These are phyloP conservation scores for Exophiala calicioides DNA, from an alignment of 2,329 filamentous ascomycete genomes.

Conservation along the genomic window DNA sequence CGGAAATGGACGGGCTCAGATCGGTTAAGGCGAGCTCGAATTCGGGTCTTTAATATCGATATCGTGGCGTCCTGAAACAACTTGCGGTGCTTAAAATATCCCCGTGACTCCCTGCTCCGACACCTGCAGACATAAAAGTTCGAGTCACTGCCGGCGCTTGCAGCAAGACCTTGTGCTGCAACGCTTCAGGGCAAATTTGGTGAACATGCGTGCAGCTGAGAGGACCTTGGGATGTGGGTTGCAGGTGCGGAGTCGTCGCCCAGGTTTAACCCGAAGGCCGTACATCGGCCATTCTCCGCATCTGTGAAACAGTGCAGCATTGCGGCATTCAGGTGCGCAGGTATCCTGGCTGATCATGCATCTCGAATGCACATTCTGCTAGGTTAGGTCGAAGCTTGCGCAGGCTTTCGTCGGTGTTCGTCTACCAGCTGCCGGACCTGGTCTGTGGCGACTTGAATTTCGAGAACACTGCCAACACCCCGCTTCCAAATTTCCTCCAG, in stretches of 20 bases:
- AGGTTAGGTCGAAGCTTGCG: conserved; percentile 3
- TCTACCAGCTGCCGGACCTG: conserved; percentile 67
- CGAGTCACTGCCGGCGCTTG: too few relatives aligned
- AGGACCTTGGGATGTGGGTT: conserved; percentile 4
- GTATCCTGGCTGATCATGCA: conserved; percentile 10
- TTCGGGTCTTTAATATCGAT: too few relatives aligned
- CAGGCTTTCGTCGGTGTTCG: conserved; percentile 45
- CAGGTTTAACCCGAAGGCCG: conserved; percentile 14
- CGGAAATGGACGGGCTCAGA: background rate
- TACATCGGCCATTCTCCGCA: conserved; percentile 19
- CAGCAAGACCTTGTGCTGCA: too few relatives aligned
- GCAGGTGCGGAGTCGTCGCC: conserved; percentile 18
- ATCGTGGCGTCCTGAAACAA: too few relatives aligned
- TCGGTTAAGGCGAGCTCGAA: too few relatives aligned
- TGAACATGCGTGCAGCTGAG: too few relatives aligned
- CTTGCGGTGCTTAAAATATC: too few relatives aligned
- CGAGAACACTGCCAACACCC: conserved; percentile 75
- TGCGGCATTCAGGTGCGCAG: conserved; percentile 1
- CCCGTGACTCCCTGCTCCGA: too few relatives aligned
- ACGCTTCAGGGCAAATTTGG: too few relatives aligned
- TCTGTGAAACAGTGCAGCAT: conserved; percentile 7
- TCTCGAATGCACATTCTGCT: background rate
- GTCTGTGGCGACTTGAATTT: conserved; percentile 84
- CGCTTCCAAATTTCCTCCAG: conserved; percentile 78
- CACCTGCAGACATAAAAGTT: too few relatives aligned